Percentiles rank a stretch among this genome's conserved stretches.
Evolutionary conservation across 768 basidiomycete species (phyloP).

Genomic region (Rhodotorula sphaerocarpa): DNA sequence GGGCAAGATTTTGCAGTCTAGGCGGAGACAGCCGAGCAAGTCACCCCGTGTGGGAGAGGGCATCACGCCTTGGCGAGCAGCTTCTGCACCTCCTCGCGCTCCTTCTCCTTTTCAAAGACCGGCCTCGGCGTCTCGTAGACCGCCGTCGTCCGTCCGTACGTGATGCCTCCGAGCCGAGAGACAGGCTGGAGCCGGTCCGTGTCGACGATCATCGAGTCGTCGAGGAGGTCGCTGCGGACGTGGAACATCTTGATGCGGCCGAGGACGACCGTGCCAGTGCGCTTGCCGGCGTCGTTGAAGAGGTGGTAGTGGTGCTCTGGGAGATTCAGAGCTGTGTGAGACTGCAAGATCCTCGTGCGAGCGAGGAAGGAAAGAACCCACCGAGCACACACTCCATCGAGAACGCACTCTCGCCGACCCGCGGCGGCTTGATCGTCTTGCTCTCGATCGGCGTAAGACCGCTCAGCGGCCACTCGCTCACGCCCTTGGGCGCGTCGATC

Average conservation of each 20-base stretch:
- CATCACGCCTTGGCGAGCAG: neutral
- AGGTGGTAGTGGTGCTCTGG: slow-evolving; percentile 32
- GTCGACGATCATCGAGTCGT: slow-evolving; percentile 30
- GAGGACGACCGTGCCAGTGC: slow-evolving; percentile 38
- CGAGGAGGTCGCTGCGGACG: slow-evolving; percentile 36
- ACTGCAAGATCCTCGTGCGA: too few species aligned
- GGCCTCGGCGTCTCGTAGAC: slow-evolving; percentile 46
- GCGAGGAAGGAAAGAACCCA: slow-evolving; percentile 9
- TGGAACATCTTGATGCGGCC: slow-evolving; percentile 44
- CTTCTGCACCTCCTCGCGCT: slow-evolving; percentile 33
- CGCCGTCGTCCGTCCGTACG: slow-evolving; percentile 51
- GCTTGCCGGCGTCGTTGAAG: slow-evolving; percentile 31
- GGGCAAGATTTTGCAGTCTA: too few species aligned
- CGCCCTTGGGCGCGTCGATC: slow-evolving; percentile 42
- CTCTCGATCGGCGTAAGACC: slow-evolving; percentile 34
- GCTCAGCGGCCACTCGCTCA: slow-evolving; percentile 43
- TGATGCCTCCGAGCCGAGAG: slow-evolving; percentile 52
- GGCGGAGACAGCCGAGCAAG: too few species aligned
- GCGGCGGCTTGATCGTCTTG: slow-evolving; percentile 42
- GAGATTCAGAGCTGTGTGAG: too few species aligned
- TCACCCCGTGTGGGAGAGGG: too few species aligned
- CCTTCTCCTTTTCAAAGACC: slow-evolving; percentile 47
- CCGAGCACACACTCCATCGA: slow-evolving; percentile 44
- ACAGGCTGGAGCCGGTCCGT: slow-evolving; percentile 40
- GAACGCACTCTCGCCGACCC: slow-evolving; percentile 45